phyloP scores from a whole-genome alignment of 192 early-diverging fungal genomes.

The Backusella sp. region DNA sequence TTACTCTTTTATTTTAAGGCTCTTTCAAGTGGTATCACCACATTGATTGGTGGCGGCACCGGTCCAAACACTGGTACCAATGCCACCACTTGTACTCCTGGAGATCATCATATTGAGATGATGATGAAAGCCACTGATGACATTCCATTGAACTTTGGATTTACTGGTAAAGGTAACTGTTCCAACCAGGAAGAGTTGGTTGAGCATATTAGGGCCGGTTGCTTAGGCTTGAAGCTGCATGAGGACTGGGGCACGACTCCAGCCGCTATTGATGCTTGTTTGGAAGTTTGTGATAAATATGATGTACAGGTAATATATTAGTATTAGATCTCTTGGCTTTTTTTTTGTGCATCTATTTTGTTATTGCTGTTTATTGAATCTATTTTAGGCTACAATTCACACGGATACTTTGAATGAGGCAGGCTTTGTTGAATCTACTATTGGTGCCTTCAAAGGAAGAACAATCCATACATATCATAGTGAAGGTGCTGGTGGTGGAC shows the following conservation, averaged over 20 bases:
- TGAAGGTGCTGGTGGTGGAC: conserved; percentile 96
- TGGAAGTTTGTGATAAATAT: conserved; percentile 80
- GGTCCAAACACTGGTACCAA: conserved; percentile 97
- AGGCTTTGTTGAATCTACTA: conserved; percentile 91
- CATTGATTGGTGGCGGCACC: conserved; percentile 87
- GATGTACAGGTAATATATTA: conserved; percentile 69
- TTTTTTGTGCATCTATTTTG: not conserved
- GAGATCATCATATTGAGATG: conserved; percentile 75
- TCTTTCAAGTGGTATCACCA: conserved; percentile 76
- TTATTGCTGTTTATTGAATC: not conserved
- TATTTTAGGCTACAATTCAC: conserved; percentile 80
- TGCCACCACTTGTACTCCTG: conserved; percentile 95
- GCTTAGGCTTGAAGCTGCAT: conserved; percentile 88
- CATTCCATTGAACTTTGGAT: conserved; percentile 88
- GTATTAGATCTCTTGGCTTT: not conserved
- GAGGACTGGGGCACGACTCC: conserved; percentile 98
- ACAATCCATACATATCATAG: conserved; percentile 97
- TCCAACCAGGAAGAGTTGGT: conserved; percentile 60
- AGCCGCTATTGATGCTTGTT: conserved; percentile 86
- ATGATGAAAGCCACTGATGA: conserved; percentile 91
- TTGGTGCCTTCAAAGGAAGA: conserved; percentile 86
- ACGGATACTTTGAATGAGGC: conserved; percentile 98
- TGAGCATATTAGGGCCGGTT: conserved; percentile 86
- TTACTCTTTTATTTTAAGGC: conserved; percentile 44
- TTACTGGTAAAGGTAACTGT: conserved; percentile 95